Evolutionary conservation across 1,139 yeast species (phyloP), one percentile per base, ranked within the genome.

Genomic region (Pichia sp.): DNA sequence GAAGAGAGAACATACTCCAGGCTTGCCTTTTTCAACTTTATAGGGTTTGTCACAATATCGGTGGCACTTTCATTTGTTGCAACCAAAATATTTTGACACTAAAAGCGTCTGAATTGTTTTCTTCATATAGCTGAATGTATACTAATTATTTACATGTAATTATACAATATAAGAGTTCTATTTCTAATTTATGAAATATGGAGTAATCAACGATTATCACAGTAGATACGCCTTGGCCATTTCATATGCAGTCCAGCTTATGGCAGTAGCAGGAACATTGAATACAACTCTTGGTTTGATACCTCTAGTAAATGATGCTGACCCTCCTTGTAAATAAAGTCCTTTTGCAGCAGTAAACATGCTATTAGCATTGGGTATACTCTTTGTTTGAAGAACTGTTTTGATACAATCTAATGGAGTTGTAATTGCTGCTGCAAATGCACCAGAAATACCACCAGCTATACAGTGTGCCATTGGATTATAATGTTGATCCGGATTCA

Each of bases 231-330:
- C 84, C 64, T 91, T 91, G 34, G 96, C 97, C 93, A 89, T 85
- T 61, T 91, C 98, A 62, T 93, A 91, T 19, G 96, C 89, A 2
- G 97, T 91, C 98, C 98, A 91, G 50, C 95, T 81, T 47, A 91
- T 89, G 26, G 98, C 98, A 11, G 98, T 89, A 37, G 95, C 83
- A 18, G 99, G 99, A 60, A 91, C 89, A 61, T 89, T 88, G 50
- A 93, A 84, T 31, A 91, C 79, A 41, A 93, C 79, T 62, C 99
- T 77, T 37, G 99, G 97, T 58, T 81, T 79, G 57, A 89, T 69
- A 22, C 98, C 98, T 55, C 95, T 72, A 56, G 73, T 61, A 61
- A 91, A 89, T 0, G 95, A 94, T 28, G 54, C 53, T 49, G 73
- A 52, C 4, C 96, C 96, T 43, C 80, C 77, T 37, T 73, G 72